Base-by-base conservation (phyloP, 2,329 filamentous ascomycete genomes). In the Neurospora sp. region DNA sequence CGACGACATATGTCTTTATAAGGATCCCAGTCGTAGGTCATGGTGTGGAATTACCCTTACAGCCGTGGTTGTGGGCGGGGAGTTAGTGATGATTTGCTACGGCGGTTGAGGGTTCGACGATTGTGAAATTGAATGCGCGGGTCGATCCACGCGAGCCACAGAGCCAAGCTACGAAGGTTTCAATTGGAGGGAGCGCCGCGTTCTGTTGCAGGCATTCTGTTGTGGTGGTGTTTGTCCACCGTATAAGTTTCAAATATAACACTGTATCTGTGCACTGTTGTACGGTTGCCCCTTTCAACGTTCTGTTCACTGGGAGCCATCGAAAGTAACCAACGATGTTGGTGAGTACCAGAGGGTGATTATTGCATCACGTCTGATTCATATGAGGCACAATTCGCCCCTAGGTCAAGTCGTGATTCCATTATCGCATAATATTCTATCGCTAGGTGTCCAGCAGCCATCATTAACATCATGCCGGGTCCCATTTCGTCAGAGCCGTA, bases 11-110 rank as follows among this genome's bases (percentile, higher is more conserved):
- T 79, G 68, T 82, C 78, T 75, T 78, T 79, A 73, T 84, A 78
- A 15, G 74, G 73, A n/a, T 81, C 80, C 83, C 83, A 85, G 71
- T 82, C 77, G 76, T 84, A 84, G 23, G 81, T 82, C 83, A 84
- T 84, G 73, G 66, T 80, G 40, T 10, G n/a, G 6, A 19, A 8
- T 67, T 36, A 43, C 36, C 37, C 8, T 33, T 36, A 46, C 28
- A 66, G 37, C 41, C 39, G 28, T 19, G 52, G 15, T 62, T 36
- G 52, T 17, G 52, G 28, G 15, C 28, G 52, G 23, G 23, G 23
- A 17, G 23, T 36, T 33, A 28, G 15, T 28, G 52, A 62, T 17
- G 52, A 33, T 36, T 62, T 36, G 52, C 52, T 62, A 62, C 52
- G 52, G 52, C 28, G 52, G 52, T 62, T 33, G 52, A 62, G 23